Base-by-base conservation (phyloP, 768 basidiomycete species). In the Lentinula sp. region DNA sequence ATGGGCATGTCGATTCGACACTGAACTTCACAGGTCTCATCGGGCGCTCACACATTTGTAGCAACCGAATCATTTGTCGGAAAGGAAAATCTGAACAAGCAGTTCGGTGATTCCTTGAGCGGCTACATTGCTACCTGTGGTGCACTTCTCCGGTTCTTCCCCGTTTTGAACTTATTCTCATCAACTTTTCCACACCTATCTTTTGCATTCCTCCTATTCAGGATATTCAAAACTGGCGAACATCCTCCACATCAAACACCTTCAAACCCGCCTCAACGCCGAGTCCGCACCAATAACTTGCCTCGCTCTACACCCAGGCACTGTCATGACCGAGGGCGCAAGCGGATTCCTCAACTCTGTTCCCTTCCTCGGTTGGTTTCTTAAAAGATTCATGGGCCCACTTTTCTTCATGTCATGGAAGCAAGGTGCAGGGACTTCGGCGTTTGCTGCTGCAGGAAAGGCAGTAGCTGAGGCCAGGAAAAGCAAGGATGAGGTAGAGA, bases 1-100 rank as follows among this genome's bases (percentile, higher is more conserved):
- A 88, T 61, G 85, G 87, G 51, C 81, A 87, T 15, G 75, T 89
- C 13, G 76, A 23, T 23, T 23, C 23, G 23, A 23, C 23, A 23
- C 23, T 23, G 23, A 23, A 23, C 23, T 23, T 23, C 23, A 23
- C 23, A 23, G 23, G 23, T 23, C 23, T 23, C 23, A 23, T 23
- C 23, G 23, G 23, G 23, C 23, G 23, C 23, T 23, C 23, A 23
- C 23, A 23, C 23, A 23, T 23, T 23, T 23, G 23, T 23, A 23
- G 23, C 23, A 23, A 23, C 23, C 23, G 23, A 23, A 23, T 23
- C 23, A 23, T 23, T 23, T 23, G 23, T 23, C 23, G 23, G 23
- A 23, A 23, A 23, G 23, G 23, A 23, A 23, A 23, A 23, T 23
- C 23, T 23, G 23, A 23, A 23, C 23, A 23, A 23, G 23, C 23